Evolutionary conservation across 2,329 filamentous ascomycete genomes (phyloP).

Genomic region (Magnaporthiopsis poae): DNA sequence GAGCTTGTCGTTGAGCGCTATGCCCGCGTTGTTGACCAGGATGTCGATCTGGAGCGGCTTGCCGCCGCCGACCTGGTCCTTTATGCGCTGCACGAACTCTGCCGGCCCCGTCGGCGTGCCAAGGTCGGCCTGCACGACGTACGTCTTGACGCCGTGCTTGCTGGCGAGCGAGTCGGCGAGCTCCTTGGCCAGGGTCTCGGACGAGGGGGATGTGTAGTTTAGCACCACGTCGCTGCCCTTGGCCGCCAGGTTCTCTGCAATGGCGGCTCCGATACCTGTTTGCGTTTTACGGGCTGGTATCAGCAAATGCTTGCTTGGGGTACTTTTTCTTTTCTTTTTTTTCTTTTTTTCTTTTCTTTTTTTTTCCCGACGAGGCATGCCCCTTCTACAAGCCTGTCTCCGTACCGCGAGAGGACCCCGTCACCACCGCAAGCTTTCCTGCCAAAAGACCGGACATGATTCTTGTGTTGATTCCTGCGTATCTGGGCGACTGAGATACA

Average conservation of each 20-base stretch:
- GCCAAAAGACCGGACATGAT: conserved; percentile 12
- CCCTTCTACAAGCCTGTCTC: not conserved
- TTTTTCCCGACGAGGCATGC: not conserved
- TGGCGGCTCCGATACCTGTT: conserved; percentile 58
- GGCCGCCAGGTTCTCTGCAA: conserved; percentile 58
- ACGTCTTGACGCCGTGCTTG: conserved; percentile 48
- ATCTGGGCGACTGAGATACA: too few species aligned
- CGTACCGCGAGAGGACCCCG: conserved; percentile 9
- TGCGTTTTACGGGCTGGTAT: not conserved
- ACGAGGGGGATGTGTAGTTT: conserved; percentile 51
- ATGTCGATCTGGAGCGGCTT: conserved; percentile 61
- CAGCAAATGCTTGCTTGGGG: not conserved
- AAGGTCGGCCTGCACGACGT: conserved; percentile 63
- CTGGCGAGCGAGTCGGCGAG: conserved; percentile 51
- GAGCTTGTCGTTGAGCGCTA: conserved; percentile 54
- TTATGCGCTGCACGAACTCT: conserved; percentile 42
- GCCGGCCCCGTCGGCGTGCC: conserved; percentile 50
- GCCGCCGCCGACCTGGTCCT: conserved; percentile 43
- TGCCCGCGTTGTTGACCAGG: conserved; percentile 77
- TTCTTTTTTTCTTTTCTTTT: rapidly evolving
- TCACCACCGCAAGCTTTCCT: conserved; percentile 16
- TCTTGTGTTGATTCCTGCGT: not conserved
- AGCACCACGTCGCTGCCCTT: conserved; percentile 62
- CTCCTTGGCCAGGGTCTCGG: conserved; percentile 37
- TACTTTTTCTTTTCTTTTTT: too few species aligned